These are phyloP conservation scores for Waltergamsia citrina DNA, from an alignment of 2,329 filamentous ascomycete genomes.

Conservation along the genomic window DNA sequence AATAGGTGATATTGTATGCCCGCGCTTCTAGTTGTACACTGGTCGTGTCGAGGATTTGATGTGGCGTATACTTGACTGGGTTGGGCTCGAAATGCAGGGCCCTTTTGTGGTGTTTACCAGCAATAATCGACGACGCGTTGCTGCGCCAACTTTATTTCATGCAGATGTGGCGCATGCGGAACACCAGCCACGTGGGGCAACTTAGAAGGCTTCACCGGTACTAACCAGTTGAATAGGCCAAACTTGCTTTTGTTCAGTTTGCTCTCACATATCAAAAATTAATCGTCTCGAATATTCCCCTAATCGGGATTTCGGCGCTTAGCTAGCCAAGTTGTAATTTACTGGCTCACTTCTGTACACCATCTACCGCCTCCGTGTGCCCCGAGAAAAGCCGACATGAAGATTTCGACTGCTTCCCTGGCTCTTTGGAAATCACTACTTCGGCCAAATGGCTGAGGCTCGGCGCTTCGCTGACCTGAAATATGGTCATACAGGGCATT, in stretches of 20 bases:
- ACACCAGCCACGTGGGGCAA: slow-evolving; percentile 10
- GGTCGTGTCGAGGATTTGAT: not conserved
- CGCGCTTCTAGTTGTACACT: not conserved
- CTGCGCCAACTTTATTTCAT: slow-evolving; percentile 9
- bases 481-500: slow-evolving; percentile 20
- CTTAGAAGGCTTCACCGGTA: not conserved
- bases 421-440: slow-evolving; percentile 17
- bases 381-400: slow-evolving; percentile 16
- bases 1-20: not conserved
- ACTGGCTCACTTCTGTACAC: not conserved
- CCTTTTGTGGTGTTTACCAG: too few species aligned
- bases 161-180: slow-evolving; percentile 3
- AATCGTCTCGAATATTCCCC: not conserved
- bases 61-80: not conserved
- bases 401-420: slow-evolving; percentile 1
- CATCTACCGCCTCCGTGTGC: too few species aligned
- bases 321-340: not conserved
- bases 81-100: too few species aligned
- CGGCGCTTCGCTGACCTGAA: slow-evolving; percentile 19
- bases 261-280: not conserved
- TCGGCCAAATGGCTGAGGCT: slow-evolving; percentile 26
- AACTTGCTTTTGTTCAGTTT: not conserved
- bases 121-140: slow-evolving; percentile 8
- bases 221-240: not conserved
- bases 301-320: not conserved